Evolutionary conservation across 2,329 filamentous ascomycete species (phyloP).

Genomic region (Trichoderma brevicompactum): DNA sequence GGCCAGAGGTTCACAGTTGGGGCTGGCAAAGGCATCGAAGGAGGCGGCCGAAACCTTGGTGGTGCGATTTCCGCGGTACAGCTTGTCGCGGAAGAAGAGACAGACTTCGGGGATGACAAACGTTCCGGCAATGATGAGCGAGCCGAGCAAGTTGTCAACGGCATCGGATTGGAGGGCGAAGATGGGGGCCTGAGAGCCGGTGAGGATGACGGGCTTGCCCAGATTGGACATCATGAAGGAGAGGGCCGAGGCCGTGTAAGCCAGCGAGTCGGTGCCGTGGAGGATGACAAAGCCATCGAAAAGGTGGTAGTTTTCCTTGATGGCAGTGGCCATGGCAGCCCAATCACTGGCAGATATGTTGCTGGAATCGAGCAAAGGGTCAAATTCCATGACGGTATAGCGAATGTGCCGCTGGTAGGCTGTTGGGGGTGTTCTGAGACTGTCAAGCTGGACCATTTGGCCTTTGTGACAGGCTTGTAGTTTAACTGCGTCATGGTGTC

Average conservation of each 20-base stretch:
- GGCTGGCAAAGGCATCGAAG: constrained; percentile 85
- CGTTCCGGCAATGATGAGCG: constrained; percentile 86
- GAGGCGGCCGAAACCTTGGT: constrained; percentile 87
- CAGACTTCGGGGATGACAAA: constrained; percentile 93
- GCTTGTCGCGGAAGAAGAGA: constrained; percentile 89
- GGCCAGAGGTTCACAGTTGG: constrained; percentile 83
- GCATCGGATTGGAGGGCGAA: constrained; percentile 89
- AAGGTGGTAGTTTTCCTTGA: constrained; percentile 81
- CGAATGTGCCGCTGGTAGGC: constrained; percentile 80
- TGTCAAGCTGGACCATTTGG: constrained; percentile 59
- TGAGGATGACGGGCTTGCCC: constrained; percentile 88
- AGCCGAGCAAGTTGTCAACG: constrained; percentile 85
- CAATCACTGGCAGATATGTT: constrained; percentile 86
- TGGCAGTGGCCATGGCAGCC: constrained; percentile 80
- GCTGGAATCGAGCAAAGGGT: constrained; percentile 83
- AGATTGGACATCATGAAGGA: constrained; percentile 93
- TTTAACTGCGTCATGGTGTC: constrained; percentile 42
- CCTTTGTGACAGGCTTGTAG: constrained; percentile 59
- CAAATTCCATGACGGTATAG: constrained; percentile 84
- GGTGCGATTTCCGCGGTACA: constrained; percentile 85
- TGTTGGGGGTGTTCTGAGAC: constrained; percentile 78
- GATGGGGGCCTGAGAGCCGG: constrained; percentile 82
- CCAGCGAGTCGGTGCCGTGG: constrained; percentile 87
- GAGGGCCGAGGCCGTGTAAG: constrained; percentile 86
- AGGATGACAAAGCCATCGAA: constrained; percentile 92